Evolutionary conservation across 192 early-diverging fungal species (phyloP), one percentile per base, ranked within the genome.

Genomic region (Coemansia asiatica): DNA sequence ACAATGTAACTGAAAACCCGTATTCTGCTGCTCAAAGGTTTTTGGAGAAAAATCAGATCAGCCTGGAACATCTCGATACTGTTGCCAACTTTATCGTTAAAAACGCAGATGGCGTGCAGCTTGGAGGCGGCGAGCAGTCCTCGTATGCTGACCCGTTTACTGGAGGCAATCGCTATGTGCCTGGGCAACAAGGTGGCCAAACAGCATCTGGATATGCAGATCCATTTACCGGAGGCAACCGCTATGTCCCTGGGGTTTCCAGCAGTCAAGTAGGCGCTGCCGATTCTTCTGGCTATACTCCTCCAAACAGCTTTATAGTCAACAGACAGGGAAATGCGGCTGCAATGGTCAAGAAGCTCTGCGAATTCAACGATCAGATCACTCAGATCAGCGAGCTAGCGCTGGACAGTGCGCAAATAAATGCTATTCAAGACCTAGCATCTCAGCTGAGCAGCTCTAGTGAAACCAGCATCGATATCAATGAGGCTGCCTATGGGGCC

Each of bases 1-100:
- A 90, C 76, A 98, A 99, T 77, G 83, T 84, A 0, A 83, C 87
- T 0, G 95, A 97, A 55, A 98, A 99, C 76, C 94, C 95, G 1
- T 99, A 92, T 77, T 67, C 81, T 44, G 93, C 94, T 1, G 98
- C 98, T 6, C 95, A 98, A 72, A 74, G 87, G 25, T 99, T 99
- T 66, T 85, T 99, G 28, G 77, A 85, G 67, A 73, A 82, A 25
- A 76, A 99, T 61, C 88, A 94, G 56, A 82, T 99, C 1, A 69
- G 88, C 19, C 90, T 92, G 74, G 89, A 83, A 8, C 95, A 90
- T 62, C 69, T 98, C 67, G 98, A 99, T 56, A 89, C 95, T 63
- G 90, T 99, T 36, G 98, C 90, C 6, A 85, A 94, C 62, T 99
- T 99, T 74, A 97, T 99, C 44, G 88, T 84, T 8, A 85, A 87